A percentile compares a stretch with the other conserved stretches of the same genome.
Evolutionary conservation across 495 filamentous ascomycete species (phyloP).

Genomic region (Stereocaulon alpinum): DNA sequence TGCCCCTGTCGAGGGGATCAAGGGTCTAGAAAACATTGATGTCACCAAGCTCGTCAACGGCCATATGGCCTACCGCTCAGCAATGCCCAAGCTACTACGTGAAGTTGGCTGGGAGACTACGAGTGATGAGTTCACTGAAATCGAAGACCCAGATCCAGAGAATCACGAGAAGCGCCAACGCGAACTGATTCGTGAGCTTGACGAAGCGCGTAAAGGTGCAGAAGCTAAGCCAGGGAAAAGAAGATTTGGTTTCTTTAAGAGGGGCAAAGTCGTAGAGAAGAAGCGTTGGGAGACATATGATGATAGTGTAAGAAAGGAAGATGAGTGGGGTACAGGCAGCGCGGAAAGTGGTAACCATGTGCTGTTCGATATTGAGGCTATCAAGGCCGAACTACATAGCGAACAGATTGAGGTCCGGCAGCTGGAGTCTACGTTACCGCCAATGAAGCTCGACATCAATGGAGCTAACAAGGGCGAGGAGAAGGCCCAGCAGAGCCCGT

Average conservation of each 20-base stretch:
- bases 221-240: slow-evolving; percentile 63
- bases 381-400: slow-evolving; percentile 71
- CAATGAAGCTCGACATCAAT: slow-evolving; percentile 68
- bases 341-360: slow-evolving; percentile 38
- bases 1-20: slow-evolving; percentile 62
- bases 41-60: slow-evolving; percentile 78
- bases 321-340: slow-evolving; percentile 31
- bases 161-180: slow-evolving; percentile 79
- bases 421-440: slow-evolving; percentile 76
- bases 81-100: slow-evolving; percentile 78
- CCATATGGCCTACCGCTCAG: slow-evolving; percentile 92
- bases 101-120: slow-evolving; percentile 83
- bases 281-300: slow-evolving; percentile 96
- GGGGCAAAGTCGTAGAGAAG: slow-evolving; percentile 63
- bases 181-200: slow-evolving; percentile 92
- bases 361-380: slow-evolving; percentile 93
- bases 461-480: slow-evolving; percentile 21
- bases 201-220: slow-evolving; percentile 80
- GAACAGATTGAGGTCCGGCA: slow-evolving; percentile 69
- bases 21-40: slow-evolving; percentile 81
- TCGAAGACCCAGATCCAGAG: slow-evolving; percentile 94
- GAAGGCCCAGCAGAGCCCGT: slow-evolving; percentile 19
- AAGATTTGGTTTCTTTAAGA: slow-evolving; percentile 68
- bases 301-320: slow-evolving; percentile 28
- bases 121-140: slow-evolving; percentile 90